Evolutionary conservation across 2,329 filamentous ascomycete genomes (phyloP).

Genomic region (Dactylella cylindrospora): DNA sequence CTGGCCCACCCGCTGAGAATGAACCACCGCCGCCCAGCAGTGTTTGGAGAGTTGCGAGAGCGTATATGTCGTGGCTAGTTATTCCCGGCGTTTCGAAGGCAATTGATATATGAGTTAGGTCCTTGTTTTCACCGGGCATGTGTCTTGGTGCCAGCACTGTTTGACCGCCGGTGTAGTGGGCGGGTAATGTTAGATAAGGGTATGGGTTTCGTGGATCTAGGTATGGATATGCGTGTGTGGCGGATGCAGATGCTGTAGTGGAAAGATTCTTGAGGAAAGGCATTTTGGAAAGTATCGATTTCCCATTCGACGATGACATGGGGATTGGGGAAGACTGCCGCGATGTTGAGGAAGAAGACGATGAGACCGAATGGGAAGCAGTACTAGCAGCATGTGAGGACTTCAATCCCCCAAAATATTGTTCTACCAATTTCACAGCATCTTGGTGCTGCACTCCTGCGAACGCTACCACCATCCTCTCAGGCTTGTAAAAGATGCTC

Average conservation of each 20-base stretch:
- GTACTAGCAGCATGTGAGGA: conserved; percentile 51
- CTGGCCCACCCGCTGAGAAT: conserved; percentile 92
- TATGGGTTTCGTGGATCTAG: conserved; percentile 38
- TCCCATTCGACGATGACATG: conserved; percentile 54
- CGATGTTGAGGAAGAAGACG: conserved; percentile 53
- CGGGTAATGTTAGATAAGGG: conserved; percentile 53
- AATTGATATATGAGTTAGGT: conserved; percentile 86
- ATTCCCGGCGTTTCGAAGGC: conserved; percentile 95
- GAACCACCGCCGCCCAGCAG: conserved; percentile 93
- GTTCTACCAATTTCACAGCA: conserved; percentile 75
- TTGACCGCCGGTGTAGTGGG: conserved; percentile 92
- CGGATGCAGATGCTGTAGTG: conserved; percentile 67
- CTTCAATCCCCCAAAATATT: conserved; percentile 91
- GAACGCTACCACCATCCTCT: conserved; percentile 91
- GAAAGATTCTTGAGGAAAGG: conserved; percentile 90
- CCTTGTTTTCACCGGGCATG: conserved; percentile 25
- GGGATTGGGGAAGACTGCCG: conserved; percentile 51
- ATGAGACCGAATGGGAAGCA: conserved; percentile 56
- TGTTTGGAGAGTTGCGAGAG: conserved; percentile 90
- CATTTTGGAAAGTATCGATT: conserved; percentile 73
- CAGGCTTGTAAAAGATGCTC: conserved; percentile 79
- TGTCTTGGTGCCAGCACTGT: conserved; percentile 14
- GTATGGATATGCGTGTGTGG: conserved; percentile 56
- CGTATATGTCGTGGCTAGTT: conserved; percentile 88
- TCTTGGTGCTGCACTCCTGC: conserved; percentile 81